Evolutionary conservation across 1,284 basidiomycete species (phyloP), one percentile per base, ranked within the genome.

Genomic region (Apiotrichum gracile): DNA sequence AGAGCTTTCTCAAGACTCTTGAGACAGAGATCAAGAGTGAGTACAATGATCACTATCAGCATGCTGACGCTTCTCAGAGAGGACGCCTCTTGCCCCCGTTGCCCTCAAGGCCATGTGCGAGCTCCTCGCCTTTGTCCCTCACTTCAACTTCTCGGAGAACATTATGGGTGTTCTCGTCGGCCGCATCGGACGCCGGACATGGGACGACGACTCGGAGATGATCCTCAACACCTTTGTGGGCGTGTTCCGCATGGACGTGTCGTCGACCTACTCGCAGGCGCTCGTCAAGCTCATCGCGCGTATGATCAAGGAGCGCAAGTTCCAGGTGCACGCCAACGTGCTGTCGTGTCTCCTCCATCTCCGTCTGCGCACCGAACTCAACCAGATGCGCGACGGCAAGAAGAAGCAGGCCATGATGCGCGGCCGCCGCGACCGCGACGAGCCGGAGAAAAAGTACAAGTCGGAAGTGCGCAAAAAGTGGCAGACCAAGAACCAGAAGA

Each of bases 81-180:
- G 83, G 66, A 83, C 81, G 47, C 84, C 86, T 40, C 77, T 97
- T 16, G 80, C 83, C 17, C 83, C 84, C 34, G 77, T 86, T 3
- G 83, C 86, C 33, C 78, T 98, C 45, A 85, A 83, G 67, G 90
- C 86, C 70, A 86, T 98, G 80, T 93, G 91, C 72, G 86, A 86
- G 4, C 80, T 98, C 41, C 78, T 93, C 13, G 79, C 81, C 21
- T 84, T 89, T 61, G 84, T 86, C 57, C 88, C 91, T 12, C 93
- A 99, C 75, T 99, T 99, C 82, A 99, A 99, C 78, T 99, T 96
- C 75, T 84, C 89, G 47, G 81, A 84, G 62, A 97, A 98, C 76
- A 82, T 99, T 62, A 89, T 97, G 82, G 85, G 84, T 54, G 85
- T 86, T 47, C 79, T 98, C 45, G 84, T 98, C 19, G 84, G 87